Base-by-base conservation (phyloP, 1,284 basidiomycete species). In the Abortiporus biennis region DNA sequence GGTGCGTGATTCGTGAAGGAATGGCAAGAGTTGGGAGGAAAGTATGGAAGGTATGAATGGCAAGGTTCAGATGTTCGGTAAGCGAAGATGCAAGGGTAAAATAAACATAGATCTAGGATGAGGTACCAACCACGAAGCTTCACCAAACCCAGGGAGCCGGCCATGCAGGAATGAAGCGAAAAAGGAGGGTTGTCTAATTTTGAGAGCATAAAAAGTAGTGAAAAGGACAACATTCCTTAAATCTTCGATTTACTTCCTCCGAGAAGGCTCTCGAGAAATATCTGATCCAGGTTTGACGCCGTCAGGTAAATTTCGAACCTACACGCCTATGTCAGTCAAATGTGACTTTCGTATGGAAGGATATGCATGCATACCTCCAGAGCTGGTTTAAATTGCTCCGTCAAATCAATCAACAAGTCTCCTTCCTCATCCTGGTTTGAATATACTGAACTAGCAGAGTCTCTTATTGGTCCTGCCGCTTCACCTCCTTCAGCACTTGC, bases 321-420 rank as follows among this genome's bases (percentile, higher is more conserved):
- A 29, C 2, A 21, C n/a, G 27, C n/a, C n/a, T n/a, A n/a, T n/a
- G n/a, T n/a, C n/a, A n/a, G n/a, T n/a, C n/a, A n/a, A n/a, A n/a
- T n/a, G n/a, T n/a, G n/a, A n/a, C n/a, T n/a, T n/a, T n/a, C n/a
- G n/a, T n/a, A n/a, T n/a, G n/a, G n/a, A n/a, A 30, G 47, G 50
- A 20, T 23, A 31, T 36, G 47, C 43, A 42, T 17, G 60, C 72
- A 50, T 57, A 76, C 80, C 54, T 68, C 78, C 44, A 83, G 65
- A 21, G 80, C 74, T 38, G 69, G 71, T 36, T 71, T 36, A 16
- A 21, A 23, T n/a, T 32, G 63, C n/a, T 72, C 72, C 58, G 76
- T 75, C 44, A 76, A 67, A 24, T 80, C 72, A 45, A 80, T 76
- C 44, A 64, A 64, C 43, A 71, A 51, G 25, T 68, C 65, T 30